Conservation (phyloP, 306 rosid species). For the Rubus idaeus region DNA sequence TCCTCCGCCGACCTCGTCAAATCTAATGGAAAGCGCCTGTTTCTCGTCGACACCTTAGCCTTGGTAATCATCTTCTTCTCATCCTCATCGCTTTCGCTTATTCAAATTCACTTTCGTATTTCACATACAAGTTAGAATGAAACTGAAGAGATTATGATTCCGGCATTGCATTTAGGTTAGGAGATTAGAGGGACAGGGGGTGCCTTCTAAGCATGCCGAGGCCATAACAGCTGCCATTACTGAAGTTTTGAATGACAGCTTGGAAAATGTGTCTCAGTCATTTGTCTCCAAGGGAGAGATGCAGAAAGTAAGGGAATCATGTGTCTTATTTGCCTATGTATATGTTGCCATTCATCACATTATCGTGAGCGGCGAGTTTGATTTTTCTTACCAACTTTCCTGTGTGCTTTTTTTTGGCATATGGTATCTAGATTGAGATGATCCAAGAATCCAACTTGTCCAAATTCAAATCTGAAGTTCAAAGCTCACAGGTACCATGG, state of each 20-base stretch:
- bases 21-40: slow-evolving; percentile 63
- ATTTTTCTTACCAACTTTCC: background rate
- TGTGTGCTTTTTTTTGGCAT: background rate
- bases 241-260: slow-evolving; percentile 79
- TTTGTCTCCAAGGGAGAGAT: slow-evolving; percentile 81
- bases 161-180: slow-evolving; percentile 54
- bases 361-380: too few species aligned
- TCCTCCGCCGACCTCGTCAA: slow-evolving; percentile 62
- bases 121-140: background rate
- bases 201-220: slow-evolving; percentile 86
- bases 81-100: background rate
- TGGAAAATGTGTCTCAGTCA: slow-evolving; percentile 76
- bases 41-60: slow-evolving; percentile 89
- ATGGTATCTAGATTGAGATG: slow-evolving; percentile 56
- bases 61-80: slow-evolving; percentile 44
- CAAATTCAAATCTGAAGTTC: slow-evolving; percentile 89
- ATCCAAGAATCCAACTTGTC: slow-evolving; percentile 76
- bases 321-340: too few species aligned
- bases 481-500: slow-evolving; percentile 74
- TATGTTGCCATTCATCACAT: too few species aligned
- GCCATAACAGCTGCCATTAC: slow-evolving; percentile 90
- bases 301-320: slow-evolving; percentile 61
- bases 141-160: background rate
- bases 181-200: slow-evolving; percentile 78
- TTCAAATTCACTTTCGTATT: background rate